These are phyloP conservation scores for Blepharisma undulans DNA, from an alignment of 169 alveolate genomes.

Conservation along the genomic window DNA sequence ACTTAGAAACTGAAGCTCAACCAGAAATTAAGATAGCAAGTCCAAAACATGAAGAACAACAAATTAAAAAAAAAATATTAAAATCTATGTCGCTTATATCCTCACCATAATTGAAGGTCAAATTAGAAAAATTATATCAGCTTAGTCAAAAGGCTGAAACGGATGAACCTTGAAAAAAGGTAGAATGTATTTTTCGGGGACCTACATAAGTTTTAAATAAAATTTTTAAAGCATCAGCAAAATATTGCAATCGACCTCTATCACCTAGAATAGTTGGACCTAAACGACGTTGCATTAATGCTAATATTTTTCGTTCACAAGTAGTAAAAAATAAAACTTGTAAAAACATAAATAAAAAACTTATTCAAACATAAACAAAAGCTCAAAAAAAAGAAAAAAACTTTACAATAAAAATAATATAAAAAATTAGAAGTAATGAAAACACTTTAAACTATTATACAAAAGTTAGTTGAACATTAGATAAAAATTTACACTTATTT, in stretches of 20 bases:
- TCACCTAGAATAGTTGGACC: constrained; percentile 11
- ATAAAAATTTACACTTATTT: neutral
- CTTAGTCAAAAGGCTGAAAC: constrained; percentile 11
- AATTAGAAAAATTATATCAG: constrained; percentile 1
- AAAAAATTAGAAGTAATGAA: neutral
- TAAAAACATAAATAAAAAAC: constrained; percentile 36
- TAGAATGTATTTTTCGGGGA: neutral
- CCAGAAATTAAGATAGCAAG: constrained; percentile 23
- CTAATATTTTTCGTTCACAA: constrained; percentile 32
- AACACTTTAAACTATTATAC: constrained; percentile 11
- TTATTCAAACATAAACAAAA: constrained; percentile 18
- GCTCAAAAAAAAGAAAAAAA: neutral
- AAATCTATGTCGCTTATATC: constrained; percentile 4
- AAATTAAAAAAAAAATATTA: constrained; percentile 23
- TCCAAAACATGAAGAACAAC: constrained; percentile 18
- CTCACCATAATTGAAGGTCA: neutral
- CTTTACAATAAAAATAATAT: neutral
- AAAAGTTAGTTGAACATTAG: neutral
- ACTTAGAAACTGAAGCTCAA: constrained; percentile 4
- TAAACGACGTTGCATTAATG: constrained; percentile 22
- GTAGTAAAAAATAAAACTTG: constrained; percentile 33
- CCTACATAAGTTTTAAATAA: neutral
- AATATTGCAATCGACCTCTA: constrained; percentile 14
- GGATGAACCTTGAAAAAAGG: constrained; percentile 17
- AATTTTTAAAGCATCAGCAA: constrained; percentile 29